A percentile compares a stretch with the other conserved stretches of the same genome.
phyloP scores from a whole-genome alignment of 2,329 filamentous ascomycete species.

The Beauveria sp. region DNA sequence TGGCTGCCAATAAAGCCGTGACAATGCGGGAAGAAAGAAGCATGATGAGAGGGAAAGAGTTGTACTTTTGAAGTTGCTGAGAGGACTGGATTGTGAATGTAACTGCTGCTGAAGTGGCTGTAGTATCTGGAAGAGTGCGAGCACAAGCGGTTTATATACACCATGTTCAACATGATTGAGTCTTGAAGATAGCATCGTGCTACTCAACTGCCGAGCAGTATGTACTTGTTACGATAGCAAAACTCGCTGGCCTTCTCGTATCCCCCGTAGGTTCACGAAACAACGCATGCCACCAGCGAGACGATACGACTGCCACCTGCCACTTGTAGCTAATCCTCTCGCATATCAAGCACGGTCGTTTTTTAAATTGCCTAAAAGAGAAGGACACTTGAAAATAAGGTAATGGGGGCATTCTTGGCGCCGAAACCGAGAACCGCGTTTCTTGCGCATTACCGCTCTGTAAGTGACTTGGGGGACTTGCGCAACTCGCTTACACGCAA shows the following conservation, averaged over 20 bases:
- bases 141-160: not conserved
- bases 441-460: not conserved
- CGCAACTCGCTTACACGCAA: not conserved
- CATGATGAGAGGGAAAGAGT: not conserved
- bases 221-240: not conserved
- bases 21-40: not conserved
- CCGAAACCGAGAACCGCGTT: not conserved
- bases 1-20: not conserved
- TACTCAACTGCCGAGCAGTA: not conserved
- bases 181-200: too few relatives aligned
- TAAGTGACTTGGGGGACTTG: not conserved
- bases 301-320: not conserved
- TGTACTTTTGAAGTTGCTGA: not conserved
- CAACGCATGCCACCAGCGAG: not conserved
- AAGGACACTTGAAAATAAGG: not conserved
- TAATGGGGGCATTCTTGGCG: not conserved
- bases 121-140: not conserved
- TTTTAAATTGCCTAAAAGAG: not conserved
- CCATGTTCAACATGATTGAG: not conserved
- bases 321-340: not conserved
- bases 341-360: not conserved
- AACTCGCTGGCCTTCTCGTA: not conserved
- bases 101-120: not conserved
- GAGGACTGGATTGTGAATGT: not conserved
- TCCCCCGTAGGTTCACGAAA: not conserved